These are phyloP conservation scores for Coemansia sp. DNA, from an alignment of 192 early-diverging fungal genomes.

Conservation along the genomic window DNA sequence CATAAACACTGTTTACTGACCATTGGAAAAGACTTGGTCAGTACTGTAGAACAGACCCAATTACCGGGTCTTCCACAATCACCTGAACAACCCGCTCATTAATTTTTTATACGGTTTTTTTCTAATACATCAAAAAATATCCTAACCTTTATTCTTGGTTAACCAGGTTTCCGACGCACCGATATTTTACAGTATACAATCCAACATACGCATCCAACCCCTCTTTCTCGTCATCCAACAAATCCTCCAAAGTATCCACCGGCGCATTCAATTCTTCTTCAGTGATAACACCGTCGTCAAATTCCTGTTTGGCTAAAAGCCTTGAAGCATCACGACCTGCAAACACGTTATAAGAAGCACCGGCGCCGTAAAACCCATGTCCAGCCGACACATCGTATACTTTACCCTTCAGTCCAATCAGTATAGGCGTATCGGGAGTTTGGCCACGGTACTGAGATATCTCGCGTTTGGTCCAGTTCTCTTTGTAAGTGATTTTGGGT, in stretches of 20 bases:
- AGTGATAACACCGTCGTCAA: slow-evolving; percentile 75
- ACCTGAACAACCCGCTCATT: background rate
- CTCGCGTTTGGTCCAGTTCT: slow-evolving; percentile 46
- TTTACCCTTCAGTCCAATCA: slow-evolving; percentile 79
- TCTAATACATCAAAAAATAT: background rate
- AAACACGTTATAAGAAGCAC: slow-evolving; percentile 90
- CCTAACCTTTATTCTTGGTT: slow-evolving; percentile 21
- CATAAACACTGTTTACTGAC: slow-evolving; percentile 13
- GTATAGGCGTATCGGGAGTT: slow-evolving; percentile 59
- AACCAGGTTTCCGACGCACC: slow-evolving; percentile 70
- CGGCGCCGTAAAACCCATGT: slow-evolving; percentile 88
- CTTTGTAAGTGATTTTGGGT: slow-evolving; percentile 9
- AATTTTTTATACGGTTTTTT: background rate
- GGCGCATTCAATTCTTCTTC: slow-evolving; percentile 63
- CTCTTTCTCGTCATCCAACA: slow-evolving; percentile 73
- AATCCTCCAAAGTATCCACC: slow-evolving; percentile 79
- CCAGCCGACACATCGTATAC: slow-evolving; percentile 91
- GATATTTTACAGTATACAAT: slow-evolving; percentile 79
- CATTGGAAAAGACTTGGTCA: slow-evolving; percentile 41
- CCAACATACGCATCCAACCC: slow-evolving; percentile 74
- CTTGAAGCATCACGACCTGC: slow-evolving; percentile 93
- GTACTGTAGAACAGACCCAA: slow-evolving; percentile 18
- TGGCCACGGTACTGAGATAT: slow-evolving; percentile 30
- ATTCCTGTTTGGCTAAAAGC: slow-evolving; percentile 87
- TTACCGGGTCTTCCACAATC: background rate